phyloP scores from a whole-genome alignment of 2,329 filamentous ascomycete species.

The Apiospora arundinis region DNA sequence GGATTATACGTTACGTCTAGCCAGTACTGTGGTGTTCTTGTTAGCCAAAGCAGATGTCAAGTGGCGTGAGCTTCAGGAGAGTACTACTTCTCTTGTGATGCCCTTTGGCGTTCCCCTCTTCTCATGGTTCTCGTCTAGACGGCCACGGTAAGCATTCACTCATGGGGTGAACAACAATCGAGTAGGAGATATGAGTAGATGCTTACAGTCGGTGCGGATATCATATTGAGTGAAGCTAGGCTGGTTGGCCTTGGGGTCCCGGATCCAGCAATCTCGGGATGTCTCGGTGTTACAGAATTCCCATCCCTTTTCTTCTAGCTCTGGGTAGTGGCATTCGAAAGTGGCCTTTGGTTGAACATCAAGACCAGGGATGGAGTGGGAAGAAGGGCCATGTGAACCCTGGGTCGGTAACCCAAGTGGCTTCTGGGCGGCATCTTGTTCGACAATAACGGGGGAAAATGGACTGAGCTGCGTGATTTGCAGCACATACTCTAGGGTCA shows the following conservation, averaged over 20 bases:
- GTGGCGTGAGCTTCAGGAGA: not conserved
- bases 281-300: conserved; percentile 29
- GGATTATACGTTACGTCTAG: not conserved
- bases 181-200: too few species aligned
- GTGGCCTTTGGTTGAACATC: conserved; percentile 22
- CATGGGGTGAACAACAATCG: not conserved
- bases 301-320: conserved; percentile 29
- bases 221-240: conserved; percentile 29
- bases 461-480: conserved; percentile 26
- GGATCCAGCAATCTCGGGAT: conserved; percentile 31
- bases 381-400: not conserved
- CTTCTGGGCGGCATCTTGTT: conserved; percentile 24
- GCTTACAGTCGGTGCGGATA: conserved; percentile 29
- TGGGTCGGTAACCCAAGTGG: conserved; percentile 25
- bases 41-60: not conserved
- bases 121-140: conserved; percentile 29
- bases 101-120: not conserved
- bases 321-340: conserved; percentile 28
- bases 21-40: not conserved
- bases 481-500: conserved; percentile 27
- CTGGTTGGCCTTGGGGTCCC: conserved; percentile 26
- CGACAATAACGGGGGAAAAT: conserved; percentile 22
- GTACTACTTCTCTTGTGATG: not conserved
- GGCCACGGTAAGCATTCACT: not conserved
- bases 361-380: not conserved